Percentiles rank a stretch among this genome's conserved stretches.
Evolutionary conservation across 1,284 basidiomycete genomes (phyloP).

Genomic region (Termitomyces sp.): DNA sequence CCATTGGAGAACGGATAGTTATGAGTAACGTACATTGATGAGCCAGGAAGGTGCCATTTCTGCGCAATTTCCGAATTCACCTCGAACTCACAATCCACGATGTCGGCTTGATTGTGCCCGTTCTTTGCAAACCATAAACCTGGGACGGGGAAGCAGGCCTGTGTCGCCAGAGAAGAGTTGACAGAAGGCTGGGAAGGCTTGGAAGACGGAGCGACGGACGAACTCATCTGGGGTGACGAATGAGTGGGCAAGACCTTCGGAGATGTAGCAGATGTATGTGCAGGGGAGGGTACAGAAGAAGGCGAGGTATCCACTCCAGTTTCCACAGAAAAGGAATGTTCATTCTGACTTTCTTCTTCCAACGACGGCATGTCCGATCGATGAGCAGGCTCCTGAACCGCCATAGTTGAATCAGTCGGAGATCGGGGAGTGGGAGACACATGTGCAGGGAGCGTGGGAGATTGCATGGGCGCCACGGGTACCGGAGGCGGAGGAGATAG

Average conservation of each 20-base stretch:
- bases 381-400: not conserved
- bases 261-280: not conserved
- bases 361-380: not conserved
- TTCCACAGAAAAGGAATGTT: not conserved
- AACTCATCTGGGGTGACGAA: not conserved
- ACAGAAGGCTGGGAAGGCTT: not conserved
- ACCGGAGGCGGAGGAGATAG: not conserved
- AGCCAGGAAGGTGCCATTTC: conserved; percentile 23
- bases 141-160: conserved; percentile 28
- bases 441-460: not conserved
- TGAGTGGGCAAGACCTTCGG: not conserved
- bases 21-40: conserved; percentile 7
- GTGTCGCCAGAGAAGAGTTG: not conserved
- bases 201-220: not conserved
- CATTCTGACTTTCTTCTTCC: not conserved
- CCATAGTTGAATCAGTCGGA: not conserved
- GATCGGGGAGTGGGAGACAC: not conserved
- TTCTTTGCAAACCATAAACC: conserved; percentile 35
- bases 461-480: not conserved
- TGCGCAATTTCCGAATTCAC: conserved; percentile 27
- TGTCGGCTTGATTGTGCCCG: conserved; percentile 24
- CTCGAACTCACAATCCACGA: conserved; percentile 28
- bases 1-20: conserved; percentile 4
- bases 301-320: not conserved
- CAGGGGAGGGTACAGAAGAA: not conserved